Conservation (phyloP, 805 yeast genomes). For the Grigorovia yakushimaensis region DNA sequence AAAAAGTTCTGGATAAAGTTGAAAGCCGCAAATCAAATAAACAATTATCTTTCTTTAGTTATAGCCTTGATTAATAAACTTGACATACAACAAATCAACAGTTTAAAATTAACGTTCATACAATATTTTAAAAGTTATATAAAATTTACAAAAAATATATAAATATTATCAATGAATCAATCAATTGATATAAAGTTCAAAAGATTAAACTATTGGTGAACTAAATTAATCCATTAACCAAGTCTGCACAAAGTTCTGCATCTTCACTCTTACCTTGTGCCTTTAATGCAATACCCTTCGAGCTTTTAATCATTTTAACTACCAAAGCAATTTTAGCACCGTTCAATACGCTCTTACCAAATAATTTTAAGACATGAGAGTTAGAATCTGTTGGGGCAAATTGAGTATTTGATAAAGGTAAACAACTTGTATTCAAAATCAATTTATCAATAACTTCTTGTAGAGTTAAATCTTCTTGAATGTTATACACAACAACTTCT, state of each 20-base stretch:
- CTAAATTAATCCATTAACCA: conserved; percentile 23
- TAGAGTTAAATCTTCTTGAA: conserved; percentile 39
- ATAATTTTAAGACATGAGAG: conserved; percentile 66
- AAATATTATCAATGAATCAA: neutral
- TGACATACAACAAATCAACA: too few relatives aligned
- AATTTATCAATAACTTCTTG: conserved; percentile 52
- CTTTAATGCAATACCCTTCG: conserved; percentile 42
- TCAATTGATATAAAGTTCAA: too few relatives aligned
- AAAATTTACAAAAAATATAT: neutral
- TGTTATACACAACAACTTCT: conserved; percentile 54
- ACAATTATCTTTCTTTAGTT: too few relatives aligned
- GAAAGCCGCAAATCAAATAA: too few relatives aligned
- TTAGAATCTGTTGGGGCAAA: conserved; percentile 44
- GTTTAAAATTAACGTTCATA: too few relatives aligned
- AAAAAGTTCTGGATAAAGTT: too few relatives aligned
- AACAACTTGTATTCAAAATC: conserved; percentile 44
- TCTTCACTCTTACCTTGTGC: conserved; percentile 51
- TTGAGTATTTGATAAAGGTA: conserved; percentile 69
- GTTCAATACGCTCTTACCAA: conserved; percentile 53
- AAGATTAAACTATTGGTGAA: too few relatives aligned
- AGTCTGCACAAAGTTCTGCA: conserved; percentile 23
- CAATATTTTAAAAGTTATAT: neutral
- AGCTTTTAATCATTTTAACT: conserved; percentile 43
- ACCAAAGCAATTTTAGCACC: conserved; percentile 40
- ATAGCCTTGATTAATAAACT: too few relatives aligned